A percentile compares a stretch with the other conserved stretches of the same genome.
Conservation (phyloP, 768 basidiomycete genomes). For the Tephrocybe sp. region DNA sequence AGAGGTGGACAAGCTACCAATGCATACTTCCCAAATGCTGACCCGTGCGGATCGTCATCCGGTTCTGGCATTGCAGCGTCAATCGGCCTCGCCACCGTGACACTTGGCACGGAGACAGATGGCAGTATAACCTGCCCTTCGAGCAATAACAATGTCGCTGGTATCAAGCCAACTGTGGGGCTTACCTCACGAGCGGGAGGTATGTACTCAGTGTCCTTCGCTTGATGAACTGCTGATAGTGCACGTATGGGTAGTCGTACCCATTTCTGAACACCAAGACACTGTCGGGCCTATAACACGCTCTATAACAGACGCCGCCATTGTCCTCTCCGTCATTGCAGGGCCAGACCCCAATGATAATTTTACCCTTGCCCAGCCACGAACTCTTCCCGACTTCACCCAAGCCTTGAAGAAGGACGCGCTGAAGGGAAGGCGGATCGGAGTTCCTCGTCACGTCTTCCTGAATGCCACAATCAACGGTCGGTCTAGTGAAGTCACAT, state of each 20-base stretch:
- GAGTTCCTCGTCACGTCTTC: slow-evolving; percentile 47
- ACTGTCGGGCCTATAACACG: slow-evolving; percentile 59
- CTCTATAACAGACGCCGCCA: slow-evolving; percentile 53
- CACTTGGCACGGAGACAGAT: slow-evolving; percentile 51
- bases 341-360: slow-evolving; percentile 56
- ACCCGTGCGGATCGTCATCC: slow-evolving; percentile 59
- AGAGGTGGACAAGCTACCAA: slow-evolving; percentile 11
- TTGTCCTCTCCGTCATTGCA: slow-evolving; percentile 56
- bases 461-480: slow-evolving; percentile 31
- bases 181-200: slow-evolving; percentile 61
- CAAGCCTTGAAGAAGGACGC: slow-evolving; percentile 49
- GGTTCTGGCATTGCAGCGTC: slow-evolving; percentile 58
- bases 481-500: slow-evolving; percentile 32
- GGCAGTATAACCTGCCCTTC: slow-evolving; percentile 58
- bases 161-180: slow-evolving; percentile 62
- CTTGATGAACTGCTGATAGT: not conserved
- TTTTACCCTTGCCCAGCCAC: slow-evolving; percentile 53
- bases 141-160: slow-evolving; percentile 53
- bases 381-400: slow-evolving; percentile 52
- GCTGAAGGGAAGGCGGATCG: slow-evolving; percentile 51
- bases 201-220: slow-evolving; percentile 16
- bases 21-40: slow-evolving; percentile 38
- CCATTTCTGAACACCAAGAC: slow-evolving; percentile 58
- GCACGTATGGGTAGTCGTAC: slow-evolving; percentile 43
- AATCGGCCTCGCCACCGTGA: slow-evolving; percentile 50